A percentile compares a stretch with the other conserved stretches of the same genome.
These are phyloP conservation scores for Aspergillus ellipticus DNA, from an alignment of 495 filamentous ascomycete species.

Conservation along the genomic window DNA sequence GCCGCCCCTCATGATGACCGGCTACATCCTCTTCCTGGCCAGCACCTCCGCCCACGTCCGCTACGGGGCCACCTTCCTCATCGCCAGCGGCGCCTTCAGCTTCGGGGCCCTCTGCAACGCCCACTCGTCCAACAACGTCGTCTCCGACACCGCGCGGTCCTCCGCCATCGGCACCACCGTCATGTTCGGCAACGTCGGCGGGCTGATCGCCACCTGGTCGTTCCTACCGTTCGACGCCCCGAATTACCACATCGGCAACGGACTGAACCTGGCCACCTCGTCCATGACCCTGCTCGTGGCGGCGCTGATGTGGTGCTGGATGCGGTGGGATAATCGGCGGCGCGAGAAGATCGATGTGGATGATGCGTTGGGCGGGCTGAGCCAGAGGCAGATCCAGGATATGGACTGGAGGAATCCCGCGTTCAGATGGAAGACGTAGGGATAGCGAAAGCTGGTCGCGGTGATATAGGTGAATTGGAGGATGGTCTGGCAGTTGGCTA, in stretches of 20 bases:
- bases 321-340: slow-evolving; percentile 59
- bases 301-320: slow-evolving; percentile 51
- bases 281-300: slow-evolving; percentile 48
- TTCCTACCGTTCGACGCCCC: slow-evolving; percentile 64
- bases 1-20: slow-evolving; percentile 57
- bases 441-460: too few species aligned
- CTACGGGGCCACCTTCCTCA: slow-evolving; percentile 71
- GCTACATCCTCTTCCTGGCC: slow-evolving; percentile 71
- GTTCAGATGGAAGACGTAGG: slow-evolving; percentile 52
- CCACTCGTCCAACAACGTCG: slow-evolving; percentile 64
- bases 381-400: slow-evolving; percentile 55
- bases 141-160: slow-evolving; percentile 64
- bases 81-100: slow-evolving; percentile 53
- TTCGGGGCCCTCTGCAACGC: slow-evolving; percentile 63
- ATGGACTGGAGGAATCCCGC: slow-evolving; percentile 71
- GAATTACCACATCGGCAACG: slow-evolving; percentile 70
- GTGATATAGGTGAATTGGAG: too few species aligned
- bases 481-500: too few species aligned
- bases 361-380: slow-evolving; percentile 52
- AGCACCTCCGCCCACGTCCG: slow-evolving; percentile 47
- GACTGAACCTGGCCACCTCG: slow-evolving; percentile 63
- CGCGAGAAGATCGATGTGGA: slow-evolving; percentile 52
- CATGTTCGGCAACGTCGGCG: slow-evolving; percentile 71
- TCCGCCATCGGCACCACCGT: slow-evolving; percentile 63
- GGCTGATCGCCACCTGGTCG: slow-evolving; percentile 66